Evolutionary conservation across 2,329 filamentous ascomycete species (phyloP).

Genomic region (Xylaria sp.): DNA sequence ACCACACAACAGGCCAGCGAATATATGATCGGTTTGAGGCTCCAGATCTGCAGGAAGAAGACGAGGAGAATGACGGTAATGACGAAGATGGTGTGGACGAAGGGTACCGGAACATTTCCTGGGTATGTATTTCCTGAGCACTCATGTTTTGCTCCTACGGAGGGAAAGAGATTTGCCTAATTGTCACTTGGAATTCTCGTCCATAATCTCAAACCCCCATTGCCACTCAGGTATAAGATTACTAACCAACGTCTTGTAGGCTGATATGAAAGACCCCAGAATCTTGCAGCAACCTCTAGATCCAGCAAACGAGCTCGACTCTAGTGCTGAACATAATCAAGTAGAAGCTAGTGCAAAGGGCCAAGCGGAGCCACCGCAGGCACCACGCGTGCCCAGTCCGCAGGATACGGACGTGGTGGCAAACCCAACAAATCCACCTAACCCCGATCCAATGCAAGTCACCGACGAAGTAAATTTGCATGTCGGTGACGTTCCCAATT

Average conservation of each 20-base stretch:
- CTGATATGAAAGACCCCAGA: conserved; percentile 71
- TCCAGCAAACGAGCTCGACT: conserved; percentile 4
- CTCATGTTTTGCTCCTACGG: neutral
- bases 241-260: conserved; percentile 23
- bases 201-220: neutral
- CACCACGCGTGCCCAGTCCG: neutral
- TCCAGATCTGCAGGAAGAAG: conserved; percentile 66
- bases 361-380: neutral
- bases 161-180: neutral
- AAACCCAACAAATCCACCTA: neutral
- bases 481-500: neutral
- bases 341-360: neutral
- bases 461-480: neutral
- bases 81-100: conserved; percentile 52
- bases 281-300: conserved; percentile 58
- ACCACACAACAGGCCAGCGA: conserved; percentile 71
- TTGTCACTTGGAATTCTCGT: neutral
- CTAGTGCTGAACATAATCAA: neutral
- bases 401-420: neutral
- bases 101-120: conserved; percentile 64
- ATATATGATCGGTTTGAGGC: conserved; percentile 81
- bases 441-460: neutral
- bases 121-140: conserved; percentile 41
- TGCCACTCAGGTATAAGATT: neutral
- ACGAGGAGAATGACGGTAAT: conserved; percentile 60